Conservation (phyloP, 305 asterid genomes). For the Vinca major region DNA sequence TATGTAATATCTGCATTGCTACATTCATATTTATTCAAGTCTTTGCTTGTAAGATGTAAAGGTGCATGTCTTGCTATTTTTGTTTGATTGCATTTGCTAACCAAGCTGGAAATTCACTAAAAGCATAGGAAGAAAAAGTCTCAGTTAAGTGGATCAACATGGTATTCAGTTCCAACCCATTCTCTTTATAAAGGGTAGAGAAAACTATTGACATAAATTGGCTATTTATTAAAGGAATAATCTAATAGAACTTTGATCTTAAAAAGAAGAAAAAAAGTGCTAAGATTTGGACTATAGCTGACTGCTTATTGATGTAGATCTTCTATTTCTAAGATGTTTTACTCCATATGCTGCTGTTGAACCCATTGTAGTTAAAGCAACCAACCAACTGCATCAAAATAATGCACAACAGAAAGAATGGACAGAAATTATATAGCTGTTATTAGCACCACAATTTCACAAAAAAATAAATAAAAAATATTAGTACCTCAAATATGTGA, state of each 20-base stretch:
- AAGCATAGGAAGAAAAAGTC: no score
- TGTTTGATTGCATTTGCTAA: no score
- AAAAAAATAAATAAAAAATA: neutral
- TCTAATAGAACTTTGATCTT: neutral
- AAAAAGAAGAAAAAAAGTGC: neutral
- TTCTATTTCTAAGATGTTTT: conserved; percentile 42
- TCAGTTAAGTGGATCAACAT: no score
- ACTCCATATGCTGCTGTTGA: conserved; percentile 80
- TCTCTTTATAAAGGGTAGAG: no score
- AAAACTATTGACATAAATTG: neutral
- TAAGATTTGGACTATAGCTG: neutral
- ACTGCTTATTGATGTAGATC: conserved; percentile 27
- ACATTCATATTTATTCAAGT: no score
- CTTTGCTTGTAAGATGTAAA: no score
- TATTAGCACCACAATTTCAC: neutral
- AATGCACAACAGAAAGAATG: neutral
- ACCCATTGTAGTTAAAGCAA: conserved; percentile 65
- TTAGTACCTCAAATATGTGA: conserved; percentile 54
- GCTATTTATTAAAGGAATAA: neutral
- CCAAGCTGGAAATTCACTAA: no score
- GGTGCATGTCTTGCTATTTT: no score
- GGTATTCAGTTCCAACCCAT: no score
- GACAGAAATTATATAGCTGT: no score
- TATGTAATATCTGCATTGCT: no score
- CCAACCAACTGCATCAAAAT: conserved; percentile 59